Evolutionary conservation across 805 yeast species (phyloP), one percentile per base, ranked within the genome.

Genomic region (Priceomyces medius): DNA sequence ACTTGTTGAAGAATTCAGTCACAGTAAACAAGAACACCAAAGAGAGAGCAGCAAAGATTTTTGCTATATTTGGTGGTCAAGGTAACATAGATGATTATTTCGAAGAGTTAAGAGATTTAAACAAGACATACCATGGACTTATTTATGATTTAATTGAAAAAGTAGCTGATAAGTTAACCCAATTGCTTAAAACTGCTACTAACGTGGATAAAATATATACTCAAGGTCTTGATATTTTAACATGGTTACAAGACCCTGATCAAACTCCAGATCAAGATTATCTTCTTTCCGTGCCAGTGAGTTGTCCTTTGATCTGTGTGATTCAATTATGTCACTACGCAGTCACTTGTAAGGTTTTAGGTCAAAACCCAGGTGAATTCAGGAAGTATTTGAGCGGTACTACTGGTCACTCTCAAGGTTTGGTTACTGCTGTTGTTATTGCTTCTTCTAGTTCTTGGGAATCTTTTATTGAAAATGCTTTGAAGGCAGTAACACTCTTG

Each of bases 61-160:
- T 77, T 45, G 96, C 97, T 49, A 81, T 93, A 53, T 93, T 91
- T 57, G 99, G 99, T 63, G 99, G 99, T 58, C 99, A 93, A 74
- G 99, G 99, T 68, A 91, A 88, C 73, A 83, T 95, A 40, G 98
- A 93, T 61, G 97, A 93, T 63, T 93, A 88, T 73, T 93, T 93
- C 55, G 97, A 90, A 63, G 99, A 93, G 73, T 79, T 93, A 61
- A 82, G 96, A 63, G 95, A 88, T 50, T 64, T 90, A 45, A 84
- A 86, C 73, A 71, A 79, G 49, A 76, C 82, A 44, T 93, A 93
- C 74, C 76, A 82, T 50, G 86, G 87, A 20, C 73, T 91, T 48
- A 71, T 89, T 42, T 48, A 56, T 35, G 91, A 85, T 54, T 80
- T 91, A 53, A 76, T 93, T 53, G 66, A 72, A 47, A 75, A 80